Base-by-base conservation (phyloP, 2,329 filamentous ascomycete species). In the Colletotrichum chrysophilum region DNA sequence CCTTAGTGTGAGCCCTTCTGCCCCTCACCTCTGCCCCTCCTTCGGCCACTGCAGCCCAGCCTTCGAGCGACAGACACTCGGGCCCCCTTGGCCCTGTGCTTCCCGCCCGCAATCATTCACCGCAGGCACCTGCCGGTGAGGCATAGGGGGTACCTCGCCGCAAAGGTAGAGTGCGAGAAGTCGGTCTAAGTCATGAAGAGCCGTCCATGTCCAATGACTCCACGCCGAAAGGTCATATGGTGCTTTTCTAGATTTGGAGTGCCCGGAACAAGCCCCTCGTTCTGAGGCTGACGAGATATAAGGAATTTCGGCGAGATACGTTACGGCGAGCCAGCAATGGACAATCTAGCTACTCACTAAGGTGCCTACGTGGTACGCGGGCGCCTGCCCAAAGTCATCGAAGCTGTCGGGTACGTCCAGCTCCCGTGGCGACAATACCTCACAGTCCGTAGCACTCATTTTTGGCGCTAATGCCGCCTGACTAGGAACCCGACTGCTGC, bases 381-480 rank as follows among this genome's bases (percentile, higher is more conserved):
- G 43, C 12, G 21, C 43, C 43, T 52, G n/a, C n/a, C 43, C 43
- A 21, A 52, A 52, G 43, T 21, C 43, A 52, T 52, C n/a, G 43
- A 58, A 58, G 55, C 18, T 30, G 28, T 38, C 16, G 16, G 36
- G 36, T 62, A 32, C 43, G 10, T 30, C 55, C 55, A 30, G 24
- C 24, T 30, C 26, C 55, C 24, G n/a, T 43, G 61, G 34, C 32
- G n/a, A 34, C 32, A 36, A 32, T 30, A 9, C 36, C 14, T 38
- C 7, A 26, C 24, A 64, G 60, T 48, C 62, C 58, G n/a, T 52
- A 52, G 43, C 43, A 24, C 10, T 52, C 43, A 52, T 32, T 32
- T 48, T 32, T 52, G 43, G 67, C 71, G 71, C 71, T 58, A 70
- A 70, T 70, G 56, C 56, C 66, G n/a, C 43, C 58, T 48, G 24